Conservation (phyloP, 1,284 basidiomycete species). For the Neotropicomus parvogracilis region DNA sequence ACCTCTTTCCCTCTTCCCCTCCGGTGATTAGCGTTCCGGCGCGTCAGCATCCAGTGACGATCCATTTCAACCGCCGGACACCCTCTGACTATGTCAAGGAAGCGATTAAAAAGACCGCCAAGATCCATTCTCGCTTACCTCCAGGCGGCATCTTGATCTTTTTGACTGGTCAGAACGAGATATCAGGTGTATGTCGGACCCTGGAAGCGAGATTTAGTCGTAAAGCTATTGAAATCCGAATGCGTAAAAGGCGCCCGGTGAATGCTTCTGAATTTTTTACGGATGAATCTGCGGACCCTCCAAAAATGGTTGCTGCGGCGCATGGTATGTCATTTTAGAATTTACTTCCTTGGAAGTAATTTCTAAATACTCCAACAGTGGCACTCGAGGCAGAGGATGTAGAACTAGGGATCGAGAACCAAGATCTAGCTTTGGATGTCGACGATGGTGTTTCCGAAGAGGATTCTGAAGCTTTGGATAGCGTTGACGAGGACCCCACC, state of each 20-base stretch:
- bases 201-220: constrained; percentile 77
- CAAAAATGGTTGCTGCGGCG: constrained; percentile 17
- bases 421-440: constrained; percentile 52
- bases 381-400: constrained; percentile 79
- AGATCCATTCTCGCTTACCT: constrained; percentile 91
- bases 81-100: constrained; percentile 86
- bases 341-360: neutral
- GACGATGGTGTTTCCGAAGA: constrained; percentile 49
- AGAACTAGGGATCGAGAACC: constrained; percentile 56
- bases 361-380: constrained; percentile 31
- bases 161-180: constrained; percentile 98
- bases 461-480: constrained; percentile 48
- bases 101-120: constrained; percentile 85
- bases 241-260: constrained; percentile 37
- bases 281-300: constrained; percentile 17
- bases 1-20: constrained; percentile 79
- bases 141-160: constrained; percentile 95
- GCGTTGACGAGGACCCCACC: constrained; percentile 54
- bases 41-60: constrained; percentile 92
- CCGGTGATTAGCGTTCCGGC: constrained; percentile 89
- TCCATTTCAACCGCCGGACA: constrained; percentile 91
- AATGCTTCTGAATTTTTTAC: constrained; percentile 30
- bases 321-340: constrained; percentile 22
- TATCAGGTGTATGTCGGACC: constrained; percentile 82
- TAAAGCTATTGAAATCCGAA: constrained; percentile 57